A percentile compares a stretch with the other conserved stretches of the same genome.
These are phyloP conservation scores for Ulota crispa DNA, from an alignment of 225 moss, liverwort and hornwort species.

Conservation along the genomic window DNA sequence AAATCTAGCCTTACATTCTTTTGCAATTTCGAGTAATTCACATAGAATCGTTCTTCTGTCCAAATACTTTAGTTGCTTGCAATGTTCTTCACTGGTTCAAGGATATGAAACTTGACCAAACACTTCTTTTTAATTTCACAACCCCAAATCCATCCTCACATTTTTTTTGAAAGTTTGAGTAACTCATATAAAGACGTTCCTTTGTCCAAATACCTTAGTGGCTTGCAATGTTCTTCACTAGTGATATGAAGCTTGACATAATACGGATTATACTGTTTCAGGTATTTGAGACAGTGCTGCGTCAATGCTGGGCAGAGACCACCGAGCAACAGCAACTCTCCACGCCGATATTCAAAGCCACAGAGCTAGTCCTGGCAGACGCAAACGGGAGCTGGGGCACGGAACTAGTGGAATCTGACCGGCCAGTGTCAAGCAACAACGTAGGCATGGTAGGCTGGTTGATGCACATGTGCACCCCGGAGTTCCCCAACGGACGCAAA, in stretches of 20 bases:
- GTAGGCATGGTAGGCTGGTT: constrained; percentile 97
- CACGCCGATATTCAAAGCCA: constrained; percentile 56
- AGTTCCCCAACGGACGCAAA: constrained; percentile 72
- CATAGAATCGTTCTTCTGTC: not conserved
- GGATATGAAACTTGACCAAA: too few relatives aligned
- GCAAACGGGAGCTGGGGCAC: constrained; percentile 61
- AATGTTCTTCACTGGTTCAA: too few relatives aligned
- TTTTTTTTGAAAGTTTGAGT: too few relatives aligned
- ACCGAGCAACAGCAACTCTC: constrained; percentile 14
- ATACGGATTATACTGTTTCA: constrained; percentile 15
- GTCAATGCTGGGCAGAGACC: constrained; percentile 65
- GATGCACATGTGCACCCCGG: constrained; percentile 73
- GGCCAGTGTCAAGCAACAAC: constrained; percentile 74
- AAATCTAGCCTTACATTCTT: not conserved
- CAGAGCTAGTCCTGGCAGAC: constrained; percentile 72
- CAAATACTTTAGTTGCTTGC: not conserved
- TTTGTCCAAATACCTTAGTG: too few relatives aligned
- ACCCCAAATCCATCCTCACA: too few relatives aligned
- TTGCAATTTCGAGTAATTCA: not conserved
- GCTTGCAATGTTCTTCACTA: not conserved
- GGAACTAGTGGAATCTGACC: constrained; percentile 57
- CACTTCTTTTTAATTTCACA: too few relatives aligned
- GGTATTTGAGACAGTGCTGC: constrained; percentile 85
- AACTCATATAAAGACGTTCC: too few relatives aligned
- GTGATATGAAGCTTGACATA: not conserved